Evolutionary conservation across 768 basidiomycete genomes (phyloP).

Genomic region (Calocera cornea): DNA sequence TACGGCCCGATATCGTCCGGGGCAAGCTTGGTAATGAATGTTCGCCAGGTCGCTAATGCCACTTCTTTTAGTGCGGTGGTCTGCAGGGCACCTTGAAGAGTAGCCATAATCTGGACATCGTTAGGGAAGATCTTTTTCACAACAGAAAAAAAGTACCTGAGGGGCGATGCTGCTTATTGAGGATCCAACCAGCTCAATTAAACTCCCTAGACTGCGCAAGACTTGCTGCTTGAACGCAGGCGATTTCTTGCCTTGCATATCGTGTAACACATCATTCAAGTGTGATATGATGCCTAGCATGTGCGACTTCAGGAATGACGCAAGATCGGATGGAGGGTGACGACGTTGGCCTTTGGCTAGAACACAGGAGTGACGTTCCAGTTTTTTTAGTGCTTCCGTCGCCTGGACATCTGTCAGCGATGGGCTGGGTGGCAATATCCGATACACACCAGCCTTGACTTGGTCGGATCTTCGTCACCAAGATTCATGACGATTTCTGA

Average conservation of each 20-base stretch:
- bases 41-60: conserved; percentile 66
- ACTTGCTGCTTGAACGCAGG: conserved; percentile 58
- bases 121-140: not conserved
- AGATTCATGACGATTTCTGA: conserved; percentile 63
- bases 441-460: conserved; percentile 33
- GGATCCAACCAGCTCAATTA: conserved; percentile 58
- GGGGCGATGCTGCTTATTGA: conserved; percentile 65
- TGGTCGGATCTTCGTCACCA: conserved; percentile 48
- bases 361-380: conserved; percentile 26
- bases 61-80: conserved; percentile 62
- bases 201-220: conserved; percentile 58
- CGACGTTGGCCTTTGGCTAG: conserved; percentile 20
- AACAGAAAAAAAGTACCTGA: conserved; percentile 44
- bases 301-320: conserved; percentile 52
- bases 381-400: conserved; percentile 32
- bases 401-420: conserved; percentile 33
- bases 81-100: conserved; percentile 76
- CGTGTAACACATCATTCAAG: conserved; percentile 77
- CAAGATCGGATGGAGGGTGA: conserved; percentile 28
- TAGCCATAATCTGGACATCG: conserved; percentile 73
- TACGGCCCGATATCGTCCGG: conserved; percentile 65
- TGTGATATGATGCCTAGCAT: conserved; percentile 76
- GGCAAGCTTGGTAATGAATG: conserved; percentile 55
- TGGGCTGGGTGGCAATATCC: not conserved
- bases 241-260: conserved; percentile 63